Evolutionary conservation across 2,329 filamentous ascomycete genomes (phyloP).

Genomic region (Exophiala viscosa): DNA sequence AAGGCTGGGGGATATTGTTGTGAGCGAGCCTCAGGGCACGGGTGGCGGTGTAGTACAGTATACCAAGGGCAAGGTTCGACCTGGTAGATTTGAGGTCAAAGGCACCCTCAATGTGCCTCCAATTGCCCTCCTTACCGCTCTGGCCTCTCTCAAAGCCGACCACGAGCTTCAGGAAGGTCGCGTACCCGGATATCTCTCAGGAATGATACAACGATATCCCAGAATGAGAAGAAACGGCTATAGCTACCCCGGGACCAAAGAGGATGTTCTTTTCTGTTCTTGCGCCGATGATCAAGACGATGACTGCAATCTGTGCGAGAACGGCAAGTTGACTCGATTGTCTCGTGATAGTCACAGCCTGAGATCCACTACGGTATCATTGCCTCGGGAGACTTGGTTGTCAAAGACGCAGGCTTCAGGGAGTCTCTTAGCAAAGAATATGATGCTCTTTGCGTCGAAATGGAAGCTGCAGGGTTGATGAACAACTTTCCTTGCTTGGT

Average conservation of each 20-base stretch:
- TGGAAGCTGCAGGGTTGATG: conserved; percentile 32
- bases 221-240: neutral
- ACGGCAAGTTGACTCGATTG: neutral
- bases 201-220: neutral
- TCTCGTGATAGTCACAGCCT: conserved; percentile 11
- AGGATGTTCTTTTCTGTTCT: neutral
- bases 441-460: conserved; percentile 32
- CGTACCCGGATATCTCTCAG: neutral
- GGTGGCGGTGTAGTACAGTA: conserved; percentile 33
- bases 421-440: conserved; percentile 14
- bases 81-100: conserved; percentile 26
- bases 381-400: conserved; percentile 24
- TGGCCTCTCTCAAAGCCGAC: conserved; percentile 19
- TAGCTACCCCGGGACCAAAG: neutral
- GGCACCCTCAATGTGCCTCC: conserved; percentile 25
- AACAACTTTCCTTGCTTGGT: conserved; percentile 36
- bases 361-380: conserved; percentile 27
- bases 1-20: conserved; percentile 28
- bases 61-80: conserved; percentile 26
- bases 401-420: conserved; percentile 17
- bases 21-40: conserved; percentile 23
- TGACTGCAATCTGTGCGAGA: neutral
- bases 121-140: conserved; percentile 22
- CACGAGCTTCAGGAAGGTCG: conserved; percentile 14
- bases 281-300: neutral